A percentile compares a stretch with the other conserved stretches of the same genome.
phyloP scores from a whole-genome alignment of 441 rosid species.

The Macaranga tanarius region DNA sequence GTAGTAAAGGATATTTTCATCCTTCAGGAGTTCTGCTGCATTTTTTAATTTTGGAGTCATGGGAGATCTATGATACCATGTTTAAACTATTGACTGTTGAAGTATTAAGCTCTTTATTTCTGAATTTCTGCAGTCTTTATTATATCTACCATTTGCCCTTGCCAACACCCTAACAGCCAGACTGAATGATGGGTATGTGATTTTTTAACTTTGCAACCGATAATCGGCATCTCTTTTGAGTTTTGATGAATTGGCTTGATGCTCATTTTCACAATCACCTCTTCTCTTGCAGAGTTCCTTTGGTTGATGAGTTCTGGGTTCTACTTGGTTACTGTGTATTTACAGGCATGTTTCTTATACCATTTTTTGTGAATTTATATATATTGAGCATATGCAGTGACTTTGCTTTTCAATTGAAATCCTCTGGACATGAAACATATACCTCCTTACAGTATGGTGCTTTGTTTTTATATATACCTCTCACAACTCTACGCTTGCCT shows the following conservation, averaged over 20 bases:
- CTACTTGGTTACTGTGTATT: slow-evolving; percentile 84
- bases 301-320: slow-evolving; percentile 89
- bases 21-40: background rate
- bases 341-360: slow-evolving; percentile 51
- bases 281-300: slow-evolving; percentile 61
- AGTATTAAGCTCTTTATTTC: background rate
- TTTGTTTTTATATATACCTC: slow-evolving; percentile 1
- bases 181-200: slow-evolving; percentile 76
- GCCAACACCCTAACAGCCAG: slow-evolving; percentile 86
- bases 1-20: background rate
- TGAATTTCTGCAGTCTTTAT: slow-evolving; percentile 58
- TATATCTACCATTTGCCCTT: slow-evolving; percentile 89
- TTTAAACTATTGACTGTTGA: background rate
- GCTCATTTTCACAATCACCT: slow-evolving; percentile 4
- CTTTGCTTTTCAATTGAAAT: background rate
- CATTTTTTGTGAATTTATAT: slow-evolving; percentile 6
- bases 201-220: slow-evolving; percentile 2
- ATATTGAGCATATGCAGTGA: background rate
- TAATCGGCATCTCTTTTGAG: slow-evolving; percentile 9
- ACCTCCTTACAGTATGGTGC: background rate
- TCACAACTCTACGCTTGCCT: slow-evolving; percentile 29
- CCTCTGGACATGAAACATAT: background rate
- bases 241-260: slow-evolving; percentile 8
- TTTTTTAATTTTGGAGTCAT: background rate
- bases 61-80: background rate